Evolutionary conservation across 371 early-diverging fungal species (phyloP), one percentile per base, ranked within the genome.

Genomic region (Syncephalastrum sp.): DNA sequence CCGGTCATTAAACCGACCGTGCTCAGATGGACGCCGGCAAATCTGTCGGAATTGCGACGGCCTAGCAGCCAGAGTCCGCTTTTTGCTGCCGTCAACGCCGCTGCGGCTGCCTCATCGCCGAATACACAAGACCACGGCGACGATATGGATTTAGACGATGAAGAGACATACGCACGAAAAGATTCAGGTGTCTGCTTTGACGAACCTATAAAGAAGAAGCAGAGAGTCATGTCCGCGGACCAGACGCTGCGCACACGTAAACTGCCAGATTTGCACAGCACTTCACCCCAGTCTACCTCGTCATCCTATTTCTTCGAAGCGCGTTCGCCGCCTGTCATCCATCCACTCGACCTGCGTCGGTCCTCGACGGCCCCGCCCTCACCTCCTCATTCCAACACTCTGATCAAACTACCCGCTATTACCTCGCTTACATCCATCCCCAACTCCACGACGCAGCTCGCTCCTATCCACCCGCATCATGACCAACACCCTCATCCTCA

Each of bases 1-100:
- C 74, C 77, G 56, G 60, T 70, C 27, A 77, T 77, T 13, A 73
- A 70, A 67, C 77, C 77, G 55, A 73, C 72, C 3, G 74, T 70
- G 6, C 38, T 69, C 16, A 59, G 70, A 63, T 75, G 72, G 75
- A 53, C 61, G 50, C 61, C 70, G 52, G 63, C 58, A 25, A 51
- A 25, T 29, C 29, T 47, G 19, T 29, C 55, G 33, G 55, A 52
- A n/a, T 47, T 54, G 27, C 58, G 57, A 27, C 50, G 42, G 49
- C 23, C 33, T 47, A 49, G 29, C n/a, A 33, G 7, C 38, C 38
- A 33, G 38, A 33, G 38, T 25, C 38, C 51, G 25, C 29, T 27
- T 43, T 42, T 48, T 10, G 16, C 24, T 48, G 21, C 27, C 7
- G 16, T 42, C 41, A 60, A 48, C 49, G 19, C 38, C 38, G 38